Evolutionary conservation across 2,329 filamentous ascomycete genomes (phyloP), one percentile per base, ranked within the genome.

Genomic region (Arthroderma uncinatum): DNA sequence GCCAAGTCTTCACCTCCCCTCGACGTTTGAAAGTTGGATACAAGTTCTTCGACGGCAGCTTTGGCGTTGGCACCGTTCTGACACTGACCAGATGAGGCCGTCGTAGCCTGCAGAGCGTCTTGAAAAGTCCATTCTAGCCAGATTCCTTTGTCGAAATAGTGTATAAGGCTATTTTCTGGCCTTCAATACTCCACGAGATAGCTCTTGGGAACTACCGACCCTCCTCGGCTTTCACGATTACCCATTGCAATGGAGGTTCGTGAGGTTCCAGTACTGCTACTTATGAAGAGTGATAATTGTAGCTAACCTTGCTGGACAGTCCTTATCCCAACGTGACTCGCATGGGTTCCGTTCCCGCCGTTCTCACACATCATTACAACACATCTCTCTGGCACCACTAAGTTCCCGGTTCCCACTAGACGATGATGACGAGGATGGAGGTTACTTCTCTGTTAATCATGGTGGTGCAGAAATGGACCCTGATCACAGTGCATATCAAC

Each of bases 341-440:
- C 62, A 63, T 33, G 60, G 64, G 65, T 72, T 72, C 61, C 68
- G 66, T 33, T 72, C 70, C 44, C 76, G 78, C 53, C 80, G 81
- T 57, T 83, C 80, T 53, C 79, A 81, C 63, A 79, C 79, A 53
- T 81, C 81, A 60, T 74, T 84, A 55, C 72, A 79, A 63, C 77
- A 82, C 64, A 75, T 83, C 60, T 82, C 81, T 44, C 74, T 84
- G n/a, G 79, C 81, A 63, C 82, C 81, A 39, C 73, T 84, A 57
- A 79, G 77, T 56, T 73, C 76, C 53, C 75, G 74, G 66, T 80
- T 79, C 63, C 77, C 76, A 19, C 74, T 79, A 64, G 77, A 79
- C 58, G 72, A 75, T 61, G 70, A 74, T 59, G 59, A 60, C 34
- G 68, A 71, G 33, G 63, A 70, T 30, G 60, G 58, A 30, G 28